A percentile compares a stretch with the other conserved stretches of the same genome.
phyloP scores from a whole-genome alignment of 2,329 filamentous ascomycete species.

The Aspergillus hortae region DNA sequence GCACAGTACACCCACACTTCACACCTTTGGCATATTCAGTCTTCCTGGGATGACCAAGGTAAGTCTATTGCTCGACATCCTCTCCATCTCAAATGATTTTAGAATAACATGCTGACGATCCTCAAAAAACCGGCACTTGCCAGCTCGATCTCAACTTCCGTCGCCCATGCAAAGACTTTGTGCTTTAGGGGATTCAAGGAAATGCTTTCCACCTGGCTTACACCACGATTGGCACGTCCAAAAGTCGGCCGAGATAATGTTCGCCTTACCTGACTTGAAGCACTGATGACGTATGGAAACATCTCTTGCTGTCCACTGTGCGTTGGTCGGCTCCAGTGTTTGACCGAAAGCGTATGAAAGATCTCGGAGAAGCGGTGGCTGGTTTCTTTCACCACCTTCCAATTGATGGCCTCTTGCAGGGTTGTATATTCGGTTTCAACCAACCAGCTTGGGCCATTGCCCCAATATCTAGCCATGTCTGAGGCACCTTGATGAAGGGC shows the following conservation, averaged over 20 bases:
- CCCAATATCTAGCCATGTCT: background rate
- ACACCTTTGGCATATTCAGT: background rate
- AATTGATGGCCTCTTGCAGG: background rate
- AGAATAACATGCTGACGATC: background rate
- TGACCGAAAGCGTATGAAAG: too few species aligned
- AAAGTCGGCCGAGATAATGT: background rate
- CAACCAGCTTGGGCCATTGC: background rate
- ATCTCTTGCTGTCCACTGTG: constrained; percentile 1
- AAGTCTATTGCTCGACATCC: background rate
- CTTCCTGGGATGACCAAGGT: background rate
- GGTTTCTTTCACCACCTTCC: background rate
- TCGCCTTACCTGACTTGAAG: background rate
- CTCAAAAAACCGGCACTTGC: background rate
- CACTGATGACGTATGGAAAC: background rate
- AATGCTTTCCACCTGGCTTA: background rate
- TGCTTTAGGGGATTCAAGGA: background rate
- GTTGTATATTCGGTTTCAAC: background rate
- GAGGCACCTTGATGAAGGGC: background rate
- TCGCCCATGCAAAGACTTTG: background rate
- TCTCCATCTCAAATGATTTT: background rate
- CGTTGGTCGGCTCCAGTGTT: background rate
- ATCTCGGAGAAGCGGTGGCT: too few species aligned
- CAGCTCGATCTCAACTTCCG: background rate
- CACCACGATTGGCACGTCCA: background rate
- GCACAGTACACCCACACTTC: background rate